Evolutionary conservation across 2,329 filamentous ascomycete species (phyloP).

Genomic region (Hypoxylon sp.): DNA sequence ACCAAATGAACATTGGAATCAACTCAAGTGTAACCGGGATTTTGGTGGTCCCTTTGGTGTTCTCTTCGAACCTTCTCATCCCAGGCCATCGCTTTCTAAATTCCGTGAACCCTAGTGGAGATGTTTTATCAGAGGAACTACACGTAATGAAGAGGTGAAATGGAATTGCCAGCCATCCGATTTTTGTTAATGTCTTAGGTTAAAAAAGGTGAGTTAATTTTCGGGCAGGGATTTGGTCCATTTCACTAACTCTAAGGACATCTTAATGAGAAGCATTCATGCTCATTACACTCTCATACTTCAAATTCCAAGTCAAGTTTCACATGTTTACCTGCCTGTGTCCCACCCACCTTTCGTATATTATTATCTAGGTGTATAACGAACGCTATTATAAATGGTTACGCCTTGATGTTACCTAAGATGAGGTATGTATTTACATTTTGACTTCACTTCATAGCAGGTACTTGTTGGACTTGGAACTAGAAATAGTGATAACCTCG

Average conservation of each 20-base stretch:
- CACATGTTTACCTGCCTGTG: background rate
- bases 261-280: background rate
- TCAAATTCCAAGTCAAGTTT: background rate
- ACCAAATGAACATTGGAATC: background rate
- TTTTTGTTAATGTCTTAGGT: conserved; percentile 17
- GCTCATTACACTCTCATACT: background rate
- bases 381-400: no score
- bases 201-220: background rate
- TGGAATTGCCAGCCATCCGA: conserved; percentile 17
- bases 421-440: background rate
- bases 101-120: background rate
- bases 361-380: no score
- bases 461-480: background rate
- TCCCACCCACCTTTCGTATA: no score
- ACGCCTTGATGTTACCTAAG: no score
- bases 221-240: background rate
- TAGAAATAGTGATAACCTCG: background rate
- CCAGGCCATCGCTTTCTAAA: background rate
- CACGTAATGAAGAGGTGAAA: background rate
- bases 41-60: background rate
- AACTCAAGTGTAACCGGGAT: background rate
- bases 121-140: background rate
- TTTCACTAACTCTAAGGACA: no score
- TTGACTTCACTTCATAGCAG: background rate
- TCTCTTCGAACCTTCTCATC: background rate